Conservation (phyloP, 2,329 filamentous ascomycete species). For the Exophiala sp. region DNA sequence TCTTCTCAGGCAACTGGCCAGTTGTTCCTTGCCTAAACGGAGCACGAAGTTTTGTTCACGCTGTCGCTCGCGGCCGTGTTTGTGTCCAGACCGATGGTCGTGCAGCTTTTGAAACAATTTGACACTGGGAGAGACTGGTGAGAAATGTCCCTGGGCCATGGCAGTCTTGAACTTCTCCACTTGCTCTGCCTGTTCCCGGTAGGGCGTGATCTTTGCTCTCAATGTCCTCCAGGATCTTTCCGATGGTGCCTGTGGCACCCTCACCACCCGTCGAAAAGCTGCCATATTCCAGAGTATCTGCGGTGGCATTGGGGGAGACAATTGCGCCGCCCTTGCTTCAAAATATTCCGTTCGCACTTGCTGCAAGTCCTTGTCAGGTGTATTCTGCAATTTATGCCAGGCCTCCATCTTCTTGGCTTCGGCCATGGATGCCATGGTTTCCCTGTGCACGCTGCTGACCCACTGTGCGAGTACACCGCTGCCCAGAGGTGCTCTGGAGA, state of each 20-base stretch:
- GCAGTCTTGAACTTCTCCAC: conserved; percentile 20
- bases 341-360: conserved; percentile 28
- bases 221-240: conserved; percentile 31
- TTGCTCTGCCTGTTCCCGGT: conserved; percentile 27
- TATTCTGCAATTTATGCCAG: conserved; percentile 9
- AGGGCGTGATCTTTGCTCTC: conserved; percentile 28
- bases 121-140: conserved; percentile 3
- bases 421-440: conserved; percentile 19
- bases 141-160: conserved; percentile 4
- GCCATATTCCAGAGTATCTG: conserved; percentile 36
- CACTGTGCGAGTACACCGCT: conserved; percentile 9
- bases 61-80: neutral
- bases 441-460: conserved; percentile 7
- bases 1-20: conserved; percentile 16
- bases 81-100: conserved; percentile 12
- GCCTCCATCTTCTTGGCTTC: conserved; percentile 9
- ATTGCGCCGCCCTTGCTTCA: conserved; percentile 33
- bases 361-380: neutral
- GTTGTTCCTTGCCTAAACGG: conserved; percentile 23
- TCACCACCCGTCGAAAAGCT: conserved; percentile 37
- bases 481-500: neutral
- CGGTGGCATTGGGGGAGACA: conserved; percentile 35
- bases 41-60: conserved; percentile 30
- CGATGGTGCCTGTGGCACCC: conserved; percentile 32
- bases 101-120: conserved; percentile 19